Conservation (phyloP, 2,329 filamentous ascomycete species). For the Leptographium wingfieldii region DNA sequence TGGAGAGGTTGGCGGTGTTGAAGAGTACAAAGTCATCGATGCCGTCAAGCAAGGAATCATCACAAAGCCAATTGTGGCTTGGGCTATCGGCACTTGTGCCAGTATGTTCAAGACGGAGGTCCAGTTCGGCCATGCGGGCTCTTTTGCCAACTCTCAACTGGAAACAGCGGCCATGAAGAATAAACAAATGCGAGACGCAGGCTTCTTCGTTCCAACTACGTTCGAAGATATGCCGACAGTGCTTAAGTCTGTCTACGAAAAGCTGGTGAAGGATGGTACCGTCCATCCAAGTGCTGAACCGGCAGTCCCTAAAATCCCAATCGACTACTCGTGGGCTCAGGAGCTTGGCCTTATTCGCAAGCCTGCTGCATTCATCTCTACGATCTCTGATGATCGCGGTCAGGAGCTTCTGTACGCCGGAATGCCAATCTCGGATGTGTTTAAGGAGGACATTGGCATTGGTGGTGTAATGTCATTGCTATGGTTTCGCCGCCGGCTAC, state of each 20-base stretch:
- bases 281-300: constrained; percentile 83
- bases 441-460: constrained; percentile 97
- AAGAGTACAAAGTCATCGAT: constrained; percentile 99
- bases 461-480: constrained; percentile 99
- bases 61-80: constrained; percentile 97
- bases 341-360: constrained; percentile 99
- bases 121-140: constrained; percentile 96
- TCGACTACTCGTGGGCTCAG: constrained; percentile 99
- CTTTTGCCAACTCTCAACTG: constrained; percentile 97
- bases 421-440: constrained; percentile 99
- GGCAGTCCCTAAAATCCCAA: constrained; percentile 93
- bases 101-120: constrained; percentile 99
- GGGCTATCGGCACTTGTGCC: constrained; percentile 98
- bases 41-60: constrained; percentile 89
- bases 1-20: constrained; percentile 97
- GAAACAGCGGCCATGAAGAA: constrained; percentile 97
- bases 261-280: constrained; percentile 70
- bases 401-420: constrained; percentile 97
- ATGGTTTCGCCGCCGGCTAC: constrained; percentile 98
- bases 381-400: constrained; percentile 98
- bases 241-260: constrained; percentile 74
- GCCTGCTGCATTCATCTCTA: constrained; percentile 98
- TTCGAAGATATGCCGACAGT: constrained; percentile 85
- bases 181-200: constrained; percentile 88
- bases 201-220: constrained; percentile 86